Base-by-base conservation (phyloP, 2,329 filamentous ascomycete genomes). In the Aquanectria penicillioides region DNA sequence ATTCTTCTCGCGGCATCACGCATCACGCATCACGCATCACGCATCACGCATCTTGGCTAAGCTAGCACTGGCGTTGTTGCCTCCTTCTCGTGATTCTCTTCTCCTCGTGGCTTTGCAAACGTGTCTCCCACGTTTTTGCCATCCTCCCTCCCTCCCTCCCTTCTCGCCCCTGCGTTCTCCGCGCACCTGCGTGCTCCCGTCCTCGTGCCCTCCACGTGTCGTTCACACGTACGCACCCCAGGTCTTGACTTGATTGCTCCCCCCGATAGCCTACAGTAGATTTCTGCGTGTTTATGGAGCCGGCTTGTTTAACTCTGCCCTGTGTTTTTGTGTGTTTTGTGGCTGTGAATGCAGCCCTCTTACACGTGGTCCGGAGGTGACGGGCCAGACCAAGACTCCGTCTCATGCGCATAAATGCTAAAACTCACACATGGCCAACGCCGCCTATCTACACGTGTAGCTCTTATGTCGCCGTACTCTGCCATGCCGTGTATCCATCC, bases 201-300 rank as follows among this genome's bases (percentile, higher is more conserved):
- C 64, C 44, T 63, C 60, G 66, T 69, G 63, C 34, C 48, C 34
- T 69, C 65, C 68, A 68, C 68, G 68, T 70, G 66, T 62, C 44
- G 43, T 47, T 53, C 17, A 29, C 48, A 43, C 38, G 29, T 22
- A 37, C 29, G 23, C 29, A 37, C 53, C 53, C 46, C 37, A 17
- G 38, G 53, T 46, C n/a, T 33, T 17, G 8, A 10, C 29, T 15
- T 51, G 37, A 37, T 38, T 46, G 37, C n/a, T 48, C n/a, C 17
- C n/a, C 37, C 47, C 48, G 55, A 58, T 48, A 58, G 28, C 34
- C 26, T 47, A 48, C 41, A n/a, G n/a, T n/a, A n/a, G n/a, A 36
- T 48, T 49, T 28, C 37, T 15, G n/a, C 37, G 31, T 15, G 48
- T n/a, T n/a, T n/a, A 43, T 29, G 34, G 34, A 18, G 22, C 34